Evolutionary conservation across 768 basidiomycete species (phyloP).

Genomic region (Auricularia sp.): DNA sequence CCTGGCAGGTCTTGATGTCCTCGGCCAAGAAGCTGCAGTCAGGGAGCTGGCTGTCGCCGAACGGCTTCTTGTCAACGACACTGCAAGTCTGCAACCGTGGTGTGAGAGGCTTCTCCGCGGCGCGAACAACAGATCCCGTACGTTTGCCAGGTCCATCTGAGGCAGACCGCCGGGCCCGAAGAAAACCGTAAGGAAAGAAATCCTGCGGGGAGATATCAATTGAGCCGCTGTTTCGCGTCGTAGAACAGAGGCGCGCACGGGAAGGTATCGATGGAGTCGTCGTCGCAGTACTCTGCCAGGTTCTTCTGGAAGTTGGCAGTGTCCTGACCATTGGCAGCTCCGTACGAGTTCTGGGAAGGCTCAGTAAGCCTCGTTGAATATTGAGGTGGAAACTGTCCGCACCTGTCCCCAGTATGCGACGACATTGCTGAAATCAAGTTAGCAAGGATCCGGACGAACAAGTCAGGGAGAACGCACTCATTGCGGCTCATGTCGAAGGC

Average conservation of each 20-base stretch:
- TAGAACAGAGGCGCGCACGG: background rate
- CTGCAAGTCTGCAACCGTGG: constrained; percentile 44
- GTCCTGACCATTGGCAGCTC: constrained; percentile 3
- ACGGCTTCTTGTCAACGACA: constrained; percentile 40
- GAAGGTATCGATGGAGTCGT: constrained; percentile 9
- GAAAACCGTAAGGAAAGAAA: constrained; percentile 9
- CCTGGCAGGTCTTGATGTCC: constrained; percentile 56
- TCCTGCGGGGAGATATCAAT: too few species aligned
- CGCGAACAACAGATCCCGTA: constrained; percentile 19
- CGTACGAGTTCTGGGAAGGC: constrained; percentile 8
- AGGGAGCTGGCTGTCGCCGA: constrained; percentile 51
- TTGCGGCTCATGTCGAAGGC: background rate
- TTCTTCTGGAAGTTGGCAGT: constrained; percentile 7
- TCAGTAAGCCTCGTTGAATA: background rate
- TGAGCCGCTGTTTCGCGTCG: too few species aligned
- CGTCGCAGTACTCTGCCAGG: constrained; percentile 8
- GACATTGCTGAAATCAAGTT: background rate
- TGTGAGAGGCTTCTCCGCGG: background rate
- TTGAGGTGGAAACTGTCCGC: background rate
- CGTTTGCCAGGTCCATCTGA: constrained; percentile 55
- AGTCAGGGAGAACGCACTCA: background rate
- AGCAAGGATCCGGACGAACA: background rate
- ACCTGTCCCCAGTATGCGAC: background rate
- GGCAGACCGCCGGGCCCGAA: constrained; percentile 7
- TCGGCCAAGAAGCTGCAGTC: constrained; percentile 50